Evolutionary conservation across 805 yeast genomes (phyloP), one percentile per base, ranked within the genome.

Genomic region (Candida ovalis): DNA sequence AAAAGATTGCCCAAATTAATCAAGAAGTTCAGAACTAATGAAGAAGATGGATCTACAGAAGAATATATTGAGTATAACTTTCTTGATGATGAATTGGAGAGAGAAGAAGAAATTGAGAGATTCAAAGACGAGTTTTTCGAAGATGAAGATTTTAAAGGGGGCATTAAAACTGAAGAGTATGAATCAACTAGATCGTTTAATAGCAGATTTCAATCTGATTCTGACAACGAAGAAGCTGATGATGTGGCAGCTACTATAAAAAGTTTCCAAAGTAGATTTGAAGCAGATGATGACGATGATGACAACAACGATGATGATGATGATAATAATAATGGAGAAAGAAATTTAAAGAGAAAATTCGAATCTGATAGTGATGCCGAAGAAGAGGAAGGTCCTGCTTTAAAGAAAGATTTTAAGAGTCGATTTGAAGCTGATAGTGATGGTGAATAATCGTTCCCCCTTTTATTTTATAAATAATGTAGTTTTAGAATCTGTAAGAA

Each of bases 31-130:
- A 68, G 72, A 42, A 63, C 60, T 3, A 56, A 48, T 23, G 58
- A 52, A 4, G 75, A 47, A 4, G 77, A 73, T 42, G 83, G 79
- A 2, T 59, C 72, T 2, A 77, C 76, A 47, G 75, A 77, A 50
- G 88, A 82, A 56, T 73, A 72, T 53, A 58, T 72, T 44, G 90
- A 81, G 47, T 85, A 81, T 62, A 66, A 77, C 4, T 88, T 86
- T 57, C 88, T 91, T 1, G 87, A 84, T 40, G 87, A 82, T 54
- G 74, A 69, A 41, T 53, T 53, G 28, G 61, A 53, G 37, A 47
- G 52, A 21, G 47, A 55, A 25, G 42, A 45, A 27, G 54, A 55
- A 23, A 42, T 46, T 13, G 53, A 47, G 6, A 36, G 45, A 1
- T 51, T 50, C 38, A 25, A 28, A 17, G 39, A 46, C 17, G 23